Evolutionary conservation across 2,329 filamentous ascomycete genomes (phyloP).

Genomic region (Epicoccum sorghinum): DNA sequence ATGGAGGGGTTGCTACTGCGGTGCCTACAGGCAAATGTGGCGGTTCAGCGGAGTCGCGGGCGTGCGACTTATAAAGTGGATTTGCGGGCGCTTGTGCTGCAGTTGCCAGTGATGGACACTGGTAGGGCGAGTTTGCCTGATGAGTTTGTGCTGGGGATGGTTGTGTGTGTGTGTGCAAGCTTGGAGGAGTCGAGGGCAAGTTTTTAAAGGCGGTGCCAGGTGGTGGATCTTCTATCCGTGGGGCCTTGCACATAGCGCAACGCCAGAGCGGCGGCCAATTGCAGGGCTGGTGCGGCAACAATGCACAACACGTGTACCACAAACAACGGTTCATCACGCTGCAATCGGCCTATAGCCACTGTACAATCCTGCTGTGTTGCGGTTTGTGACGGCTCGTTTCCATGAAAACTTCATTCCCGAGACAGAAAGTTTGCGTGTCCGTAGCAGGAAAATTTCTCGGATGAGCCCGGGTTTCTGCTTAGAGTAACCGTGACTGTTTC

Average conservation of each 20-base stretch:
- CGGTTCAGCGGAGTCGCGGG: conserved; percentile 42
- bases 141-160: conserved; percentile 28
- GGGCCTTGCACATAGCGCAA: conserved; percentile 2
- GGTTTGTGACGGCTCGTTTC: background rate
- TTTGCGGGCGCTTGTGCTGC: conserved; percentile 20
- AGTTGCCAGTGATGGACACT: conserved; percentile 31
- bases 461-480: conserved; percentile 9
- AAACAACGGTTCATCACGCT: conserved; percentile 6
- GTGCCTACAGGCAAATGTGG: conserved; percentile 39
- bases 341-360: background rate
- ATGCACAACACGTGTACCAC: conserved; percentile 18
- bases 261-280: conserved; percentile 8
- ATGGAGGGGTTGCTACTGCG: conserved; percentile 38
- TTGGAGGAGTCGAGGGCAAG: conserved; percentile 12
- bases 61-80: conserved; percentile 28
- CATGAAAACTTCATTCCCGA: background rate
- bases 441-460: conserved; percentile 15
- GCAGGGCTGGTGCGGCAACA: conserved; percentile 1
- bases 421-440: conserved; percentile 6
- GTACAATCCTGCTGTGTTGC: background rate
- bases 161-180: conserved; percentile 27
- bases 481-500: conserved; percentile 12
- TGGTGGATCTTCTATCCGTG: conserved; percentile 14
- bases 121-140: conserved; percentile 24
- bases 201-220: conserved; percentile 15